Percentiles rank a stretch among this genome's conserved stretches.
These are phyloP conservation scores for Hibiscus trionum DNA, from an alignment of 345 rosid genomes.

Conservation along the genomic window DNA sequence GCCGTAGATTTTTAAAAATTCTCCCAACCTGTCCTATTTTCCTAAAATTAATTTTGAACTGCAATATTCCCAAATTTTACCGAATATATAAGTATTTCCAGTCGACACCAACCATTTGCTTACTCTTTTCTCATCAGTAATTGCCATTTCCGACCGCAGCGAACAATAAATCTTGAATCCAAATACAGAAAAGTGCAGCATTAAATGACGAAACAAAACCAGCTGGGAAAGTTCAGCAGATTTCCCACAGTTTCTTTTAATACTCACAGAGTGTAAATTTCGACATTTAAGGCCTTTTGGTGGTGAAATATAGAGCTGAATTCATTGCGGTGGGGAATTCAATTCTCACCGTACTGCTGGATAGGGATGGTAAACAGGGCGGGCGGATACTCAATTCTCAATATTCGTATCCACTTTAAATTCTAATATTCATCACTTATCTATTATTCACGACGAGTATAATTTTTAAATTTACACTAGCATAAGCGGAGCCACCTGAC, in stretches of 20 bases:
- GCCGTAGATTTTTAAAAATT: too few relatives aligned
- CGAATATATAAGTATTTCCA: neutral
- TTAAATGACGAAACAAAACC: neutral
- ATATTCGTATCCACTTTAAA: too few relatives aligned
- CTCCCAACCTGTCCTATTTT: too few relatives aligned
- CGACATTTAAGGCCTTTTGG: neutral
- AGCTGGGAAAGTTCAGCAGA: neutral
- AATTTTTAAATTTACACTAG: too few relatives aligned
- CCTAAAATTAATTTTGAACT: too few relatives aligned
- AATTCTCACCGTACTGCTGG: neutral
- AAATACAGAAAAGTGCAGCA: neutral
- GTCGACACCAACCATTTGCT: neutral
- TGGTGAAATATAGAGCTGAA: neutral
- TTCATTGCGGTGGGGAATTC: neutral
- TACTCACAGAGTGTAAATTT: neutral
- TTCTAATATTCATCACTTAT: too few relatives aligned
- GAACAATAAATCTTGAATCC: neutral
- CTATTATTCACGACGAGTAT: too few relatives aligned
- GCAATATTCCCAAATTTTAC: too few relatives aligned
- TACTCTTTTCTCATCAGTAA: neutral
- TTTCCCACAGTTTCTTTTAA: neutral
- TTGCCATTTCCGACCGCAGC: neutral
- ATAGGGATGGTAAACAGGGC: too few relatives aligned
- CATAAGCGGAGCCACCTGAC: too few relatives aligned
- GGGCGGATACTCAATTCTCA: too few relatives aligned